Evolutionary conservation across 805 yeast species (phyloP).

Genomic region (Metschnikowia picachoensis): DNA sequence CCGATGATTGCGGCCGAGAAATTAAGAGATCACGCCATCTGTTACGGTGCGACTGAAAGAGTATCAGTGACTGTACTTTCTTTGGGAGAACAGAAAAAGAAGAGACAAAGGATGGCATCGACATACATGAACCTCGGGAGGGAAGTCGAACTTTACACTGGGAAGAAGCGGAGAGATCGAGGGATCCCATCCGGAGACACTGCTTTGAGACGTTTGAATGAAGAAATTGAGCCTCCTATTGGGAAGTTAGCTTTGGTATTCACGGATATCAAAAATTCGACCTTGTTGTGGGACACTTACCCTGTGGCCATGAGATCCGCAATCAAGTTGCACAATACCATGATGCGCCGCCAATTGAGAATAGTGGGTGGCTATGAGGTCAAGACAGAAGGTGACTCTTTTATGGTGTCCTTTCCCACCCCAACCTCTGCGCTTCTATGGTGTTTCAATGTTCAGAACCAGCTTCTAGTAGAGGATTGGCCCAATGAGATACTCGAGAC

Average conservation of each 20-base stretch:
- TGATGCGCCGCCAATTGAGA: conserved; percentile 90
- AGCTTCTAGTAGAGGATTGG: conserved; percentile 83
- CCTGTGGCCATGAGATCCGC: conserved; percentile 97
- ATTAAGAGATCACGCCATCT: conserved; percentile 87
- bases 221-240: conserved; percentile 90
- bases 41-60: conserved; percentile 83
- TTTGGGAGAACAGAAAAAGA: conserved; percentile 47
- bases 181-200: conserved; percentile 57
- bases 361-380: conserved; percentile 97
- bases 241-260: conserved; percentile 95
- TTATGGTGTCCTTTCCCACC: conserved; percentile 94
- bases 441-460: conserved; percentile 92
- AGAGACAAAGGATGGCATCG: conserved; percentile 25
- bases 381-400: conserved; percentile 98
- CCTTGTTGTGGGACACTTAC: conserved; percentile 86
- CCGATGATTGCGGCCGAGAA: conserved; percentile 92
- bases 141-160: conserved; percentile 31
- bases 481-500: conserved; percentile 86
- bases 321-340: conserved; percentile 85
- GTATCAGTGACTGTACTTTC: conserved; percentile 78
- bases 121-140: conserved; percentile 38
- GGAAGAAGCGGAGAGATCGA: conserved; percentile 44
- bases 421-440: conserved; percentile 87
- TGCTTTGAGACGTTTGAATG: conserved; percentile 73
- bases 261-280: conserved; percentile 94